These are phyloP conservation scores for Lachnellula occidentalis DNA, from an alignment of 2,329 filamentous ascomycete species.

Conservation along the genomic window DNA sequence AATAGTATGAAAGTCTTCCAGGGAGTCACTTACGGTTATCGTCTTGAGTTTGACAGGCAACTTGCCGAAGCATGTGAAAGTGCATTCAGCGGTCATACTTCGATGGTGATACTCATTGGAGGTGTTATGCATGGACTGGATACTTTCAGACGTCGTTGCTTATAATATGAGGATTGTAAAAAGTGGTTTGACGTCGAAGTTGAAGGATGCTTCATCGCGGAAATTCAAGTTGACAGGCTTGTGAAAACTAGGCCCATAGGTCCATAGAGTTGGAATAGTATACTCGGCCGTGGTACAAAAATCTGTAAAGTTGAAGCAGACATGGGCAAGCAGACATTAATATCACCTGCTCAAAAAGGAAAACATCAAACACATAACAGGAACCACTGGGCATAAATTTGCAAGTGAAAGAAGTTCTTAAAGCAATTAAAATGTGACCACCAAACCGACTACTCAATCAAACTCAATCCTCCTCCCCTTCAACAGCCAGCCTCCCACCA, in stretches of 20 bases:
- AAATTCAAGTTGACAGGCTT: too few relatives aligned
- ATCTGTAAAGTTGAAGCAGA: too few relatives aligned
- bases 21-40: too few relatives aligned
- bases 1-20: too few relatives aligned
- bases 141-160: neutral
- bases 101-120: neutral
- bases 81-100: neutral
- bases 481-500: slow-evolving; percentile 42
- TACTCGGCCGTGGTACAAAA: too few relatives aligned
- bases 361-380: too few relatives aligned
- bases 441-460: slow-evolving; percentile 16
- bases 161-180: neutral
- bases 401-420: neutral
- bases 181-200: too few relatives aligned
- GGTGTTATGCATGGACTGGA: neutral
- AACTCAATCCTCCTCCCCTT: slow-evolving; percentile 31
- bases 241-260: too few relatives aligned
- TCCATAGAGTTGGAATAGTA: too few relatives aligned
- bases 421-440: neutral
- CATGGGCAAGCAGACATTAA: too few relatives aligned
- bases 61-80: neutral
- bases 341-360: too few relatives aligned
- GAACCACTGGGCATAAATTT: neutral
- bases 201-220: too few relatives aligned
- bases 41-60: neutral